These are phyloP conservation scores for Sporothrix sp. DNA, from an alignment of 2,329 filamentous ascomycete genomes.

Conservation along the genomic window DNA sequence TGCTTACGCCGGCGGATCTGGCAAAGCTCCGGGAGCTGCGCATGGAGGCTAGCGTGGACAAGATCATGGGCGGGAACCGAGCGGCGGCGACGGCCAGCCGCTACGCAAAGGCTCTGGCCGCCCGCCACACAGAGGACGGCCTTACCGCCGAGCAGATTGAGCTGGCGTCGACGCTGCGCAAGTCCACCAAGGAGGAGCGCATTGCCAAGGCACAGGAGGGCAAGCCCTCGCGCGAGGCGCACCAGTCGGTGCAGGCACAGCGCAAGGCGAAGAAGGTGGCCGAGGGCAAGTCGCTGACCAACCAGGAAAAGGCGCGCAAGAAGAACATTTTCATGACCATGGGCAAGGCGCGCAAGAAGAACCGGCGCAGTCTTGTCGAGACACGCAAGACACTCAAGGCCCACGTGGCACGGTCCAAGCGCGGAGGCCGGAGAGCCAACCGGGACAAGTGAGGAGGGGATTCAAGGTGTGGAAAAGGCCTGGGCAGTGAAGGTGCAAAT, in stretches of 20 bases:
- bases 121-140: slow-evolving; percentile 72
- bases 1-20: slow-evolving; percentile 93
- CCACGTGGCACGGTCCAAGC: slow-evolving; percentile 74
- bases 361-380: slow-evolving; percentile 86
- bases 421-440: slow-evolving; percentile 74
- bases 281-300: slow-evolving; percentile 91
- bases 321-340: slow-evolving; percentile 99
- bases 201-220: slow-evolving; percentile 74
- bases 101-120: slow-evolving; percentile 38
- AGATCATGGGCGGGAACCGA: slow-evolving; percentile 40
- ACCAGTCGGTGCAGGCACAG: slow-evolving; percentile 77
- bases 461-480: background rate
- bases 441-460: slow-evolving; percentile 22
- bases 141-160: slow-evolving; percentile 89
- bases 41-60: slow-evolving; percentile 59
- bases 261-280: slow-evolving; percentile 78
- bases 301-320: slow-evolving; percentile 90
- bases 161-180: slow-evolving; percentile 69
- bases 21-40: slow-evolving; percentile 87
- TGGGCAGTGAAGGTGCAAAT: too few relatives aligned
- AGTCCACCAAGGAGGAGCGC: slow-evolving; percentile 82
- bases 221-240: slow-evolving; percentile 65
- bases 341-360: slow-evolving; percentile 89
- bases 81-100: slow-evolving; percentile 26
- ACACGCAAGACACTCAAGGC: slow-evolving; percentile 70